Percentiles rank a stretch among this genome's conserved stretches.
Conservation (phyloP, 495 filamentous ascomycete genomes). For the Tuber brumale region DNA sequence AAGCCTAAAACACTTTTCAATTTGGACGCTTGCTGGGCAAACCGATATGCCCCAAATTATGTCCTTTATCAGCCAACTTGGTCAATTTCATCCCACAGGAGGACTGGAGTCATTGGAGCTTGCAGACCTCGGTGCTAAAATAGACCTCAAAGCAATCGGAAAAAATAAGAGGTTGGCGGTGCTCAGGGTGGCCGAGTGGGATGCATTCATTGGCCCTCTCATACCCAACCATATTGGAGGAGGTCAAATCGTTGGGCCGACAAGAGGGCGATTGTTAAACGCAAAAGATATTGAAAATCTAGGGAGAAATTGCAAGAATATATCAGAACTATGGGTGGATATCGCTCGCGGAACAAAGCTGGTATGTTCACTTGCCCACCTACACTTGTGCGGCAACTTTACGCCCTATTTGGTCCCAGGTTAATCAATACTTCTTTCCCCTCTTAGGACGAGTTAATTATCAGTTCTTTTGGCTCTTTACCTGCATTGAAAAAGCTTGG, state of each 20-base stretch:
- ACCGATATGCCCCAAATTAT: neutral
- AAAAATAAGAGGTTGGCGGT: slow-evolving; percentile 9
- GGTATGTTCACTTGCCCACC: neutral
- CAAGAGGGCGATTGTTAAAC: slow-evolving; percentile 4
- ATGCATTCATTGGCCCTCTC: neutral
- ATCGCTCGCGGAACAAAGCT: slow-evolving; percentile 1
- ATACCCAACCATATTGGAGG: neutral
- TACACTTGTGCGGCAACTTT: neutral
- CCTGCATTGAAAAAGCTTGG: slow-evolving; percentile 12
- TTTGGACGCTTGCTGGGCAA: slow-evolving; percentile 5
- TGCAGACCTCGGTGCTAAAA: slow-evolving; percentile 9
- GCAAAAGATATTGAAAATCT: slow-evolving; percentile 9
- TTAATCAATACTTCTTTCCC: slow-evolving; percentile 2
- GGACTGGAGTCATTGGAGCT: slow-evolving; percentile 10
- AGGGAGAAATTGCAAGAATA: slow-evolving; percentile 6
- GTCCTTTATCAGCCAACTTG: slow-evolving; percentile 8
- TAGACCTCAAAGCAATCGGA: slow-evolving; percentile 8
- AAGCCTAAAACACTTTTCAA: slow-evolving; percentile 7
- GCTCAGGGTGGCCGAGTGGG: slow-evolving; percentile 12
- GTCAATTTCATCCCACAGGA: neutral
- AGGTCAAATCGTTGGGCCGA: neutral
- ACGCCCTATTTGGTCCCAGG: neutral
- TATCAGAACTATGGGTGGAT: slow-evolving; percentile 13
- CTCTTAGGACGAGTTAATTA: slow-evolving; percentile 8
- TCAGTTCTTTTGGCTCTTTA: slow-evolving; percentile 15